Evolutionary conservation across 140 eudicot genomes (phyloP).

Genomic region (Senecio squalidus): DNA sequence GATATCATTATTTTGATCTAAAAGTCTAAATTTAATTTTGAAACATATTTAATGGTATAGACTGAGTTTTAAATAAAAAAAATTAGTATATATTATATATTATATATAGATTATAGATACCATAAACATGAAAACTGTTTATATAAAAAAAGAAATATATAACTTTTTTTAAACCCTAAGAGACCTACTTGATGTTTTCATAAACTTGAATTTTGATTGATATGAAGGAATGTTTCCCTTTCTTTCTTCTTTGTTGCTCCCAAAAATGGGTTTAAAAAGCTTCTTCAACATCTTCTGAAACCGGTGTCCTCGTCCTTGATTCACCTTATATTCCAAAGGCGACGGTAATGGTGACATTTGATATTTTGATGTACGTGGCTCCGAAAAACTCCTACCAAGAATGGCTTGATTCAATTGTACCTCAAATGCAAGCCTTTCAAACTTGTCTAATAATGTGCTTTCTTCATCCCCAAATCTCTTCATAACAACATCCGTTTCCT

Average conservation of each 20-base stretch:
- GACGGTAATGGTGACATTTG: constrained; percentile 13
- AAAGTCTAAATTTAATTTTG: too few relatives aligned
- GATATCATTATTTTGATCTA: too few relatives aligned
- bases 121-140: too few relatives aligned
- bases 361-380: constrained; percentile 26
- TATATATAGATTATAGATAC: too few relatives aligned
- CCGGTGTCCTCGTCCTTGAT: constrained; percentile 31
- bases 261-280: constrained; percentile 51
- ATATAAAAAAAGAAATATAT: too few relatives aligned
- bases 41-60: too few relatives aligned
- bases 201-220: constrained; percentile 31
- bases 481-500: constrained; percentile 37
- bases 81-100: too few relatives aligned
- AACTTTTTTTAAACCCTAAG: too few relatives aligned
- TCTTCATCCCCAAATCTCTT: constrained; percentile 66
- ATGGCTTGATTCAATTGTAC: constrained; percentile 80
- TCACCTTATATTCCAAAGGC: constrained; percentile 7
- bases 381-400: constrained; percentile 69
- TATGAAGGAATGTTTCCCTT: constrained; percentile 1
- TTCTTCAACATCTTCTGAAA: constrained; percentile 55
- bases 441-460: constrained; percentile 64
- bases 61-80: too few relatives aligned
- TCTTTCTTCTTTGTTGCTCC: constrained; percentile 17
- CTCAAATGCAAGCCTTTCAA: constrained; percentile 75
- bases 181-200: constrained; percentile 57